Evolutionary conservation across 805 yeast genomes (phyloP).

Genomic region (Yarrowia porcina): DNA sequence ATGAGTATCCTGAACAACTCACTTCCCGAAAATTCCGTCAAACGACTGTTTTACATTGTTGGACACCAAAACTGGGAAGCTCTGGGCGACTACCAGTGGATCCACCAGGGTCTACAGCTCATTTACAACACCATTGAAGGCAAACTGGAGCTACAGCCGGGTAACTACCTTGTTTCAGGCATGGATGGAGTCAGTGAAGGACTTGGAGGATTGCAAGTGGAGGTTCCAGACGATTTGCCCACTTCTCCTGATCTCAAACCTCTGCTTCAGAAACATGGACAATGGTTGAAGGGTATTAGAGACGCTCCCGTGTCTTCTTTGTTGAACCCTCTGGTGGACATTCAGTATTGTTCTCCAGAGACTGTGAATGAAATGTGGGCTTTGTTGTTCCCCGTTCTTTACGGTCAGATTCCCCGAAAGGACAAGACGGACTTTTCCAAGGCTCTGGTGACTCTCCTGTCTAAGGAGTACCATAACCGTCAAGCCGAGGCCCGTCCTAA

Average conservation of each 20-base stretch:
- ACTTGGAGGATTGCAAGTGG: conserved; percentile 32
- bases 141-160: conserved; percentile 45
- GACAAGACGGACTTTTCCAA: conserved; percentile 84
- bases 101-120: conserved; percentile 86
- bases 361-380: conserved; percentile 84
- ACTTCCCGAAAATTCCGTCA: conserved; percentile 70
- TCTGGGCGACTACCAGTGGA: conserved; percentile 89
- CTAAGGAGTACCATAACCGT: conserved; percentile 89
- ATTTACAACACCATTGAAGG: conserved; percentile 72
- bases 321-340: conserved; percentile 67
- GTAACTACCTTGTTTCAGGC: conserved; percentile 43
- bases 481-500: conserved; percentile 85
- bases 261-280: conserved; percentile 34
- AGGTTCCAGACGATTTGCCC: conserved; percentile 21
- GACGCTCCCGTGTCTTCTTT: conserved; percentile 36
- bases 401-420: conserved; percentile 66
- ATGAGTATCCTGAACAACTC: conserved; percentile 77
- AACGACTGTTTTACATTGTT: conserved; percentile 80
- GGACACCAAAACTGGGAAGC: conserved; percentile 97
- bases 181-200: conserved; percentile 32
- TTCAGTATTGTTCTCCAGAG: conserved; percentile 77
- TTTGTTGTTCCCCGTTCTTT: conserved; percentile 75
- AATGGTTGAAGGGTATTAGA: conserved; percentile 43
- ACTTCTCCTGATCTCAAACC: conserved; percentile 37
- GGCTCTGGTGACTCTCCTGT: conserved; percentile 68